A percentile compares a stretch with the other conserved stretches of the same genome.
phyloP scores from a whole-genome alignment of 192 early-diverging fungal genomes.

The Spizellomyces punctatus region DNA sequence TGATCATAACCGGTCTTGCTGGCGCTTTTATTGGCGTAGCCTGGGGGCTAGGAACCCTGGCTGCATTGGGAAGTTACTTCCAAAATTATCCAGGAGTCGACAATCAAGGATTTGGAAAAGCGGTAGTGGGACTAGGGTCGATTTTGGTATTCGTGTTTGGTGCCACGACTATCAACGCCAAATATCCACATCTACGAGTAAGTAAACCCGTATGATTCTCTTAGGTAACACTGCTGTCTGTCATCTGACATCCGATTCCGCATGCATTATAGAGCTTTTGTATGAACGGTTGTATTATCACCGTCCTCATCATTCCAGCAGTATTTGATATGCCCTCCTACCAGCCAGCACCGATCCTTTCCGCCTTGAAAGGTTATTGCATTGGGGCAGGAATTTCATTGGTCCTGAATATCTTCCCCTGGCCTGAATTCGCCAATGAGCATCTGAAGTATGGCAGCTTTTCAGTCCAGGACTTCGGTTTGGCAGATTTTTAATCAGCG shows the following conservation, averaged over 20 bases:
- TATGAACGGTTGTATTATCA: neutral
- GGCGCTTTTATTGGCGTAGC: neutral
- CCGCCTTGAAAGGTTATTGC: neutral
- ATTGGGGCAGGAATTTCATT: neutral
- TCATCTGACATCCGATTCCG: too few relatives aligned
- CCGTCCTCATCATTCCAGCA: neutral
- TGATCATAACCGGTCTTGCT: neutral
- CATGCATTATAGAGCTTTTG: neutral
- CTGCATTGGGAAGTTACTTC: neutral
- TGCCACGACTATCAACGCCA: neutral
- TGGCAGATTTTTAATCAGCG: neutral
- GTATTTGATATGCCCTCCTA: neutral
- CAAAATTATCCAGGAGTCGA: neutral
- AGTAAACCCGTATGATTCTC: neutral
- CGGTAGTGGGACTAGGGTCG: neutral
- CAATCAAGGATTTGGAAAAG: neutral
- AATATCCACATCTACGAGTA: constrained; percentile 1
- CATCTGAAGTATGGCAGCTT: neutral
- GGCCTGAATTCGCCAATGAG: neutral
- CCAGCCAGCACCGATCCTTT: neutral
- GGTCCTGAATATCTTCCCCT: neutral
- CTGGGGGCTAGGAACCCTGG: neutral
- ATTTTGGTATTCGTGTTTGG: neutral
- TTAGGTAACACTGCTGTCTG: too few relatives aligned
- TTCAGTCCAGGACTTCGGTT: neutral